Base-by-base conservation (phyloP, 257 asterid genomes). In the Solanum rostratum region DNA sequence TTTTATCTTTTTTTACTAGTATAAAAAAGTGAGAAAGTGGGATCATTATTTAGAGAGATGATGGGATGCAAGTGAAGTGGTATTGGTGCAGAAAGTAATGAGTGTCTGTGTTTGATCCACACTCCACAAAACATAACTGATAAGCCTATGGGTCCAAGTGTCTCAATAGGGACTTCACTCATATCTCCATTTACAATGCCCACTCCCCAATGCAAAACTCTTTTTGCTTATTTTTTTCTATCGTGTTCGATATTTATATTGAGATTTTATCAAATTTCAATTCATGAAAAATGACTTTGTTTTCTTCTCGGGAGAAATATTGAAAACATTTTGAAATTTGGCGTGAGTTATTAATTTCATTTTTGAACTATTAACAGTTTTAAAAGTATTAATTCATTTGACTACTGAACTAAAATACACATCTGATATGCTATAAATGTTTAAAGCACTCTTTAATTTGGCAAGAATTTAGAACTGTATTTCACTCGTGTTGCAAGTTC, bases 51-150 rank as follows among this genome's bases (percentile, higher is more conserved):
- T 49, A 45, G 45, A 27, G 82, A 78, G 46, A 78, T 27, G 46
- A 50, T 78, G 8, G 63, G 63, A 78, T 76, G 11, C 16, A 78
- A 50, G 4, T 50, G 27, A 78, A 78, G 8, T 76, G 62, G 62
- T 27, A 76, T 27, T 76, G 82, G 82, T 76, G 62, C 62, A 76
- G 82, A 76, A 49, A 27, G 57, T 50, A 76, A 76, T 50, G 63
- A 76, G 62, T 76, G 82, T 76, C 52, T 76, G 43, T 76, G 37
- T 43, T 73, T 45, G 29, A 78, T 16, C 82, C 10, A 78, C 82
- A 78, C 27, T 78, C 82, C 82, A 49, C 63, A 49, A 46, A 74
- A 29, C 50, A 68, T 68, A 19, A 39, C 79, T 69, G 43, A 76
- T 27, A 27, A 49, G 82, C 63, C 63, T 0, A 78, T 50, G 81